Percentiles rank a stretch among this genome's conserved stretches.
Evolutionary conservation across 352 stramenopile genomes (phyloP).

Genomic region (Globisporangium alternatum): DNA sequence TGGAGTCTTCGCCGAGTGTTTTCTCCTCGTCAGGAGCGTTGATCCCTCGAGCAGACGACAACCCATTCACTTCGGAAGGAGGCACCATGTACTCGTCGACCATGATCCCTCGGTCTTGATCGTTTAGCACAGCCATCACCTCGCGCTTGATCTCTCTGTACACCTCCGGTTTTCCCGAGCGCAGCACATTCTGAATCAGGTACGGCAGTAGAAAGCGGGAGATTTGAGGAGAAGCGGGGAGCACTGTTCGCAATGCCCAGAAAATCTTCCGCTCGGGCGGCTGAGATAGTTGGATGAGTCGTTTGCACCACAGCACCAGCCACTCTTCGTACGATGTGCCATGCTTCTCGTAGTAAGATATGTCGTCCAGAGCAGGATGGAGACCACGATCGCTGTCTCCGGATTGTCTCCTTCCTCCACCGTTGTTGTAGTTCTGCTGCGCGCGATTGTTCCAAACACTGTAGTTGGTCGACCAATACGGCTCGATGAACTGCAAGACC

Average conservation of each 20-base stretch:
- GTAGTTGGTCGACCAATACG: slow-evolving; percentile 90
- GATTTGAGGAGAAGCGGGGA: slow-evolving; percentile 69
- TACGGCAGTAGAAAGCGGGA: slow-evolving; percentile 81
- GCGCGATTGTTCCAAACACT: slow-evolving; percentile 24
- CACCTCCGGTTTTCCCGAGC: slow-evolving; percentile 53
- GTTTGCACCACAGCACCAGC: slow-evolving; percentile 74
- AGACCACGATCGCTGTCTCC: slow-evolving; percentile 21
- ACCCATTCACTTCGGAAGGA: slow-evolving; percentile 24
- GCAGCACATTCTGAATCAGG: slow-evolving; percentile 83
- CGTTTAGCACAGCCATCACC: slow-evolving; percentile 76
- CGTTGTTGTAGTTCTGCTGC: slow-evolving; percentile 11
- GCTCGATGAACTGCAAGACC: slow-evolving; percentile 85
- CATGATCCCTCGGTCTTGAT: slow-evolving; percentile 59
- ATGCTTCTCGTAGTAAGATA: slow-evolving; percentile 77
- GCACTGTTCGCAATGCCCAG: slow-evolving; percentile 52
- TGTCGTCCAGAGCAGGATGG: slow-evolving; percentile 30
- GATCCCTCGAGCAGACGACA: neutral
- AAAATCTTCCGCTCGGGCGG: slow-evolving; percentile 87
- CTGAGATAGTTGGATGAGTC: slow-evolving; percentile 74
- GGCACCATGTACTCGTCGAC: slow-evolving; percentile 44
- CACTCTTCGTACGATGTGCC: slow-evolving; percentile 77
- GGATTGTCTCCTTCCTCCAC: slow-evolving; percentile 15
- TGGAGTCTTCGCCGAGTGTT: slow-evolving; percentile 56
- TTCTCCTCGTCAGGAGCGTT: slow-evolving; percentile 15
- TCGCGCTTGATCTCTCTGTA: slow-evolving; percentile 77